phyloP scores from a whole-genome alignment of 2,329 filamentous ascomycete genomes.

The Sphaerulina populicola region DNA sequence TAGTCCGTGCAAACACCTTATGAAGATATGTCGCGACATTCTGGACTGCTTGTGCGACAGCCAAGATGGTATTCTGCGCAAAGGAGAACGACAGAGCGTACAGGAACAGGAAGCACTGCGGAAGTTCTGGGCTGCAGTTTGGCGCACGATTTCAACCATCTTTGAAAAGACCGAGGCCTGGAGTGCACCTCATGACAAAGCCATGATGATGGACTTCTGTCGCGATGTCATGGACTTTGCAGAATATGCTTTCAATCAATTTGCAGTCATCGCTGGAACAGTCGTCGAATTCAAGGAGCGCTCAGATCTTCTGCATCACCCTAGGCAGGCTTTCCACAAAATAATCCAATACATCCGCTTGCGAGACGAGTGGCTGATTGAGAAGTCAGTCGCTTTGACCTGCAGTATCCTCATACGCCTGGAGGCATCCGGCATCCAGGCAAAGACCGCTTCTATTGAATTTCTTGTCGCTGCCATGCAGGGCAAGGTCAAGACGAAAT shows the following conservation, averaged over 20 bases:
- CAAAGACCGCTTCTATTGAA: constrained; percentile 52
- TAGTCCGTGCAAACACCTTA: constrained; percentile 51
- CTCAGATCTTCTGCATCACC: constrained; percentile 51
- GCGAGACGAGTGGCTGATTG: constrained; percentile 76
- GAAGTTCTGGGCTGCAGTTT: constrained; percentile 75
- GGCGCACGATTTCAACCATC: constrained; percentile 70
- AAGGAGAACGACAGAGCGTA: constrained; percentile 47
- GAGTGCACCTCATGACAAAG: constrained; percentile 62
- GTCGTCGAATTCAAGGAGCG: constrained; percentile 37
- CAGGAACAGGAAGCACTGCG: constrained; percentile 57
- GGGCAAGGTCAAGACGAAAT: constrained; percentile 60
- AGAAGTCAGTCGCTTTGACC: constrained; percentile 71
- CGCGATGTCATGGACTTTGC: constrained; percentile 93
- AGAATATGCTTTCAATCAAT: constrained; percentile 73
- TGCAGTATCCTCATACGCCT: constrained; percentile 75
- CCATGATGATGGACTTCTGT: constrained; percentile 82
- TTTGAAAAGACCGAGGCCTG: constrained; percentile 78
- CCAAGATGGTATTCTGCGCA: constrained; percentile 55
- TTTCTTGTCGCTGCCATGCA: constrained; percentile 61
- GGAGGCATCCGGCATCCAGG: constrained; percentile 63
- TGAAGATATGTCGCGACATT: constrained; percentile 55
- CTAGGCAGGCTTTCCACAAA: constrained; percentile 54
- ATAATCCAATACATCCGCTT: constrained; percentile 79
- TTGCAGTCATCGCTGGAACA: constrained; percentile 70
- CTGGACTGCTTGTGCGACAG: constrained; percentile 56